Percentiles rank a stretch among this genome's conserved stretches.
Conservation (phyloP, 805 yeast genomes). For the Cyberlindnera galapagoensis region DNA sequence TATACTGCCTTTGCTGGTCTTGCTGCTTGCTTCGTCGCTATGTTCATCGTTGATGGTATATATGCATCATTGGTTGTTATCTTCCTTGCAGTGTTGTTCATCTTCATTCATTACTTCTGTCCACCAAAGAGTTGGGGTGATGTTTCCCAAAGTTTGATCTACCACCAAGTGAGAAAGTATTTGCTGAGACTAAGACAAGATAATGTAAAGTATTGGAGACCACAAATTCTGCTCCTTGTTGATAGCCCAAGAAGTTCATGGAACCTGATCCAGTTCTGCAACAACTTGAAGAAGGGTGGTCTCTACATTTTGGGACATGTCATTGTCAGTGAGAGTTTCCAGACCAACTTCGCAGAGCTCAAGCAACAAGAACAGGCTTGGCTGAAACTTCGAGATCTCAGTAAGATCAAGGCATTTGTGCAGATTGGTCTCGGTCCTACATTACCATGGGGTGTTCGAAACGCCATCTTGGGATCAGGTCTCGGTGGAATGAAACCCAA, state of each 20-base stretch:
- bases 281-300: constrained; percentile 93
- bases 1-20: constrained; percentile 79
- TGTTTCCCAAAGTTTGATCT: constrained; percentile 89
- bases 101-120: constrained; percentile 79
- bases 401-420: constrained; percentile 85
- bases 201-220: constrained; percentile 97
- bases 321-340: constrained; percentile 58
- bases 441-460: constrained; percentile 91
- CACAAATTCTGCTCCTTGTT: constrained; percentile 81
- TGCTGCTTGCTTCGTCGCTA: constrained; percentile 62
- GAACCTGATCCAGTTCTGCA: constrained; percentile 89
- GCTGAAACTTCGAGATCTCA: constrained; percentile 72
- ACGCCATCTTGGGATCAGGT: constrained; percentile 88
- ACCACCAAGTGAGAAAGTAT: constrained; percentile 95
- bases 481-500: constrained; percentile 99
- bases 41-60: constrained; percentile 91
- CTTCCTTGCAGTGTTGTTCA: constrained; percentile 57
- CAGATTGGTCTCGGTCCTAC: constrained; percentile 86
- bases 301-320: constrained; percentile 91
- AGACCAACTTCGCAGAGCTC: constrained; percentile 60
- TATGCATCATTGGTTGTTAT: constrained; percentile 76
- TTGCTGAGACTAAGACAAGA: constrained; percentile 76
- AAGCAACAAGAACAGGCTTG: constrained; percentile 73
- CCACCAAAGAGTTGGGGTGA: constrained; percentile 99
- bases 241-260: constrained; percentile 91